Base-by-base conservation (phyloP, 805 yeast genomes). In the Cyberlindnera samutprakarnensis region DNA sequence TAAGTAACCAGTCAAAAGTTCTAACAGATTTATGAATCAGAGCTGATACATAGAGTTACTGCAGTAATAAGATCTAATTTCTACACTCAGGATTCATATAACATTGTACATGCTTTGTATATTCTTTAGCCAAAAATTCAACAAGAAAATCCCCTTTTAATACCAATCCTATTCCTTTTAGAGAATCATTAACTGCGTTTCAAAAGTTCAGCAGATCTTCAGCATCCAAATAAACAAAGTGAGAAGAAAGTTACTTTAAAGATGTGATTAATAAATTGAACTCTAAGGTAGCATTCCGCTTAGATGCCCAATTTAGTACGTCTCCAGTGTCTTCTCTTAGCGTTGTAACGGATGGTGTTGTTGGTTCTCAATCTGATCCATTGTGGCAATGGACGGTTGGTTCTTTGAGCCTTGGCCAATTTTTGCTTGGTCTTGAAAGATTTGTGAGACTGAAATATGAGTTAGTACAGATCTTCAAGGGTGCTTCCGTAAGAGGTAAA, bases 321-420 rank as follows among this genome's bases (percentile, higher is more conserved):
- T 84, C 96, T 90, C 98, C 98, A 90, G 92, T 92, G 95, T 80
- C 97, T 83, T 85, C 97, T 87, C 87, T 92, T 92, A 66, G 95
- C 94, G 75, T 90, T 90, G 84, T 86, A 86, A 79, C 94, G 86
- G 77, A 92, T 82, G 61, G 78, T 88, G 94, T 86, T 90, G 71
- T 73, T 79, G 67, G 97, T 86, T 83, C 87, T 90, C 71, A 88
- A 78, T 76, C 97, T 86, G 83, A 90, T 74, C 96, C 96, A 90
- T 75, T 88, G 96, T 62, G 98, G 98, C 69, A 90, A 82, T 66
- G 96, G 96, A 79, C 97, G 86, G 90, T 87, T 90, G 75, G 86
- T 95, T 76, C 87, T 90, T 68, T 78, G 79, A 66, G 95, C 96
- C 81, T 92, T 90, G 68, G 95, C 96, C 70, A 90, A 81, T 80